Conservation (phyloP, 257 asterid genomes). For the Scutellaria baicalensis region DNA sequence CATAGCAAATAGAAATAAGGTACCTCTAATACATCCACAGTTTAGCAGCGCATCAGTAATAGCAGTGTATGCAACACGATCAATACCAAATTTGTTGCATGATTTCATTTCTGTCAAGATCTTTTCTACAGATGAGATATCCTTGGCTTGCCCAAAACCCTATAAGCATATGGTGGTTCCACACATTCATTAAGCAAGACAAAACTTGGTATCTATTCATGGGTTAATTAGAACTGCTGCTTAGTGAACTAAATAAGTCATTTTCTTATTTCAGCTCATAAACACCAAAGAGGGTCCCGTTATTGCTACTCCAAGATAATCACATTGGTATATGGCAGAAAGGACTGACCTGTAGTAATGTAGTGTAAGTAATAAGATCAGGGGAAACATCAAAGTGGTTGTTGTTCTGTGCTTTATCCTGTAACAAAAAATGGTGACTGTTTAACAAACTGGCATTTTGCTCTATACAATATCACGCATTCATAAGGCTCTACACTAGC, state of each 20-base stretch:
- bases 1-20: neutral
- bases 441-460: constrained; percentile 12
- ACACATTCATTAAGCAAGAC: constrained; percentile 1
- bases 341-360: constrained; percentile 46
- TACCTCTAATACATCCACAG: constrained; percentile 60
- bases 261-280: neutral
- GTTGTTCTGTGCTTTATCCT: constrained; percentile 44
- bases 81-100: constrained; percentile 30
- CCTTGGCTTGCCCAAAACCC: constrained; percentile 61
- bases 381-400: constrained; percentile 35
- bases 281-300: neutral
- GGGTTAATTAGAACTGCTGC: neutral
- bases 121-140: constrained; percentile 32
- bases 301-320: constrained; percentile 6
- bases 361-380: constrained; percentile 59
- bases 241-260: constrained; percentile 1
- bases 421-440: constrained; percentile 24
- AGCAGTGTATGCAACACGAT: constrained; percentile 65
- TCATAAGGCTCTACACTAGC: constrained; percentile 55
- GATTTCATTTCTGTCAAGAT: constrained; percentile 55
- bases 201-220: neutral
- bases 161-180: constrained; percentile 13
- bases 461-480: constrained; percentile 14
- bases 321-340: neutral
- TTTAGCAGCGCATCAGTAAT: constrained; percentile 50